Percentiles rank a stretch among this genome's conserved stretches.
Conservation (phyloP, 805 yeast species). For the Wickerhamomyces canadensis region DNA sequence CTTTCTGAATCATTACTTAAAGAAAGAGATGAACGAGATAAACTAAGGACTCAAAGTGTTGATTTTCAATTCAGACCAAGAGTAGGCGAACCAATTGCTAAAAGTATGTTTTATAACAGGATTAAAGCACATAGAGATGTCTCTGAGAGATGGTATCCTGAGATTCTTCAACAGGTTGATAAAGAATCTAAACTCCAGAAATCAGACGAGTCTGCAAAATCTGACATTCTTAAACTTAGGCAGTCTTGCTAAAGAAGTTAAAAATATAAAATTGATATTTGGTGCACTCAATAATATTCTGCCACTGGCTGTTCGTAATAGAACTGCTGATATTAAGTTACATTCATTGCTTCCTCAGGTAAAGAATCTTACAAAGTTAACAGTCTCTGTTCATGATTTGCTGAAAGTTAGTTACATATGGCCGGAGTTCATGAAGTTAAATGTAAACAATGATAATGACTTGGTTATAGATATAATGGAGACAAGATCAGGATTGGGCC, state of each 20-base stretch:
- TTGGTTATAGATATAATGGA: slow-evolving; percentile 15
- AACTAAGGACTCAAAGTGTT: slow-evolving; percentile 27
- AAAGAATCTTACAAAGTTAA: slow-evolving; percentile 6
- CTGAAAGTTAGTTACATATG: slow-evolving; percentile 16
- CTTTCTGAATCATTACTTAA: slow-evolving; percentile 27
- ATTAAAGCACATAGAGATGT: slow-evolving; percentile 40
- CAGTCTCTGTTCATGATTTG: slow-evolving; percentile 10
- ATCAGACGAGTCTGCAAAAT: neutral
- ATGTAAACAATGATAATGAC: slow-evolving; percentile 14
- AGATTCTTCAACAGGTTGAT: slow-evolving; percentile 28
- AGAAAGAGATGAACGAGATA: slow-evolving; percentile 32
- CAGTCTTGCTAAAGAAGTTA: slow-evolving; percentile 1
- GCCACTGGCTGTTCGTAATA: slow-evolving; percentile 9
- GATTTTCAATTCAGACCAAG: slow-evolving; percentile 38
- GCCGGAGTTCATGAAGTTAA: slow-evolving; percentile 15
- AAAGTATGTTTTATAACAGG: slow-evolving; percentile 35
- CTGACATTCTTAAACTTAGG: neutral
- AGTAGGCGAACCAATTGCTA: slow-evolving; percentile 33
- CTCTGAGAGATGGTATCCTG: slow-evolving; percentile 37
- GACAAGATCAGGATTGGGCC: slow-evolving; percentile 4
- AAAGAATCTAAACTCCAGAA: neutral
- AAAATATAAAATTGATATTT: slow-evolving; percentile 10
- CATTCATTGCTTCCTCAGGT: slow-evolving; percentile 12
- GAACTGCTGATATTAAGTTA: slow-evolving; percentile 16
- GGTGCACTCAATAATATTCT: slow-evolving; percentile 15